Evolutionary conservation across 768 basidiomycete species (phyloP), one percentile per base, ranked within the genome.

Genomic region (Suillus lakei): DNA sequence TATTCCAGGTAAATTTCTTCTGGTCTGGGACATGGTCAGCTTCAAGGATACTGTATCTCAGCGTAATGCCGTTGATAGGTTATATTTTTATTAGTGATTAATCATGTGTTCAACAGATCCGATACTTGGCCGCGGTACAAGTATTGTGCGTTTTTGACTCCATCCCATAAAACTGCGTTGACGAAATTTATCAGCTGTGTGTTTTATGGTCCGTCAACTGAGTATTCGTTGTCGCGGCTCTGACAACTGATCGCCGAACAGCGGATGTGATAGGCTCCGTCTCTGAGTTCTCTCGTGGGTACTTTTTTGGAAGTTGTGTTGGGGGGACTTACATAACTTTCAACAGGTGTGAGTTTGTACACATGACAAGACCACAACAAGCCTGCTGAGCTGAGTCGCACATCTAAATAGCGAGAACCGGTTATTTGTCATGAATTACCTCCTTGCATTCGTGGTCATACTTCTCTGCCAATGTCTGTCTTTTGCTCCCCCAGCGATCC

Each of bases 381-480:
- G 23, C 2, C n/a, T 1, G n/a, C n/a, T n/a, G n/a, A 34, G n/a
- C 36, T 56, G n/a, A n/a, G n/a, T n/a, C n/a, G n/a, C 34, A 38
- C 55, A 16, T 38, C 5, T 13, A 56, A 38, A 23, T n/a, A 56
- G 55, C 1, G n/a, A 9, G 15, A 13, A 15, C 15, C 34, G 7
- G 6, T 7, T 36, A 5, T 60, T 43, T 7, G 5, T 26, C 2
- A 2, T 8, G 3, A 8, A 3, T 51, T 30, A 30, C 46, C 13
- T 55, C 43, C 60, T 61, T 30, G 21, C 15, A 30, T 41, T 63
- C 26, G 44, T 38, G 7, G 23, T 64, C 26, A 30, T 18, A 48
- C 2, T 34, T 10, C 30, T 74, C n/a, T 72, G 70, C 43, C 72
- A 73, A 72, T 64, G 72, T 36, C 15, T 12, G 54, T 56, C 43